Evolutionary conservation across 2,329 filamentous ascomycete species (phyloP), one percentile per base, ranked within the genome.

Genomic region (Pyrenochaeta sp.): DNA sequence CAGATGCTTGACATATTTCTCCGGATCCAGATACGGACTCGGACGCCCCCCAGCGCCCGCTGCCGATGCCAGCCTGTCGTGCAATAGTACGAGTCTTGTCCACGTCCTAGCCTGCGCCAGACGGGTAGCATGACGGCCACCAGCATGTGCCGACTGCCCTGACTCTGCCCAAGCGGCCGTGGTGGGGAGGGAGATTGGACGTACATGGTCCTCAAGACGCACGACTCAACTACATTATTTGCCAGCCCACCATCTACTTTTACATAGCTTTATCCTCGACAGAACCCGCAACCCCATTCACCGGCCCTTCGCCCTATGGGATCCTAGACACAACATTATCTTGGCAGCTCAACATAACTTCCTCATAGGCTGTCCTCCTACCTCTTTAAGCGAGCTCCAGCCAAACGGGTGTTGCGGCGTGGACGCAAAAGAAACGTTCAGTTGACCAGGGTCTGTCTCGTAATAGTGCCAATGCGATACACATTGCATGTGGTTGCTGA

Each of bases 21-120:
- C 35, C 51, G 41, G 30, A 35, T 61, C 56, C 56, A 61, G 50
- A 58, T 54, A 44, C 43, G 46, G 45, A 28, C n/a, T n/a, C n/a
- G n/a, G n/a, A n/a, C n/a, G n/a, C n/a, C 41, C 44, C 44, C 48
- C 41, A 43, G 48, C 30, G 30, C 37, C 36, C 31, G 41, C 26
- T 38, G 27, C 41, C 41, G 44, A 37, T 41, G 43, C 29, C 19
- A 22, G 32, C 26, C 44, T 32, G 30, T 43, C 32, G 30, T 40
- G n/a, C n/a, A n/a, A n/a, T 40, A 32, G 35, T 26, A 45, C 49
- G 30, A 28, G 23, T 32, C 26, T 29, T 29, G 27, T 32, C 29
- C 39, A 31, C 22, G 28, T 19, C 15, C 41, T 20, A 24, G 20
- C 26, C 32, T 23, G n/a, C 24, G 32, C 28, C 19, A 39, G 31